Evolutionary conservation across 768 basidiomycete genomes (phyloP), one percentile per base, ranked within the genome.

Genomic region (Tephrocybe sp.): DNA sequence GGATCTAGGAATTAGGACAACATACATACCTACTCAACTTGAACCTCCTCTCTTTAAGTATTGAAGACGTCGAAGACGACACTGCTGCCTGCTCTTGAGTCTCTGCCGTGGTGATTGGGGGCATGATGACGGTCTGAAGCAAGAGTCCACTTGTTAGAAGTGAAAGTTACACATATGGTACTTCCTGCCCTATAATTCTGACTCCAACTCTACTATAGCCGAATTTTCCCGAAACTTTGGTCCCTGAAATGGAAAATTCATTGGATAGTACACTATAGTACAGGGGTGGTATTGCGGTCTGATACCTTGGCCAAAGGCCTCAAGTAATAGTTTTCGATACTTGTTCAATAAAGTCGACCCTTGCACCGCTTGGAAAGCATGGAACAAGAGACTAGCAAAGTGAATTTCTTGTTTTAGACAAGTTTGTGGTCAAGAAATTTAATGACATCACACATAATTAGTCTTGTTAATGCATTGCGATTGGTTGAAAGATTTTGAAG

Each of bases 1-100:
- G 26, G 38, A 12, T 41, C 36, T 14, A 17, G 24, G 18, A 45
- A 32, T n/a, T 23, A 11, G 33, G 38, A 32, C 36, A 25, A 32
- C 36, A 25, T 58, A 42, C 79, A 33, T 53, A 88, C 90, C 90
- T 86, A 81, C 86, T 90, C 51, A 93, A 72, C 74, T 93, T 93
- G 75, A 93, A 92, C 46, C 90, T 80, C 48, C 90, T 77, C 61
- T 93, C 90, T 68, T 90, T 92, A 51, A 88, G 73, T 2, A 83
- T 74, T 8, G 77, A 78, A 23, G 76, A 69, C 0, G 80, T 41
- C 18, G 45, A 61, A 0, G 78, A 58, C 6, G 69, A 60, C 26
- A 11, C 28, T 30, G 47, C 8, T 0, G 64, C 37, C 52, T 80
- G 78, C 45, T 79, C 76, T 51, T 78, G 77, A 0, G 65, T 63